A percentile compares a stretch with the other conserved stretches of the same genome.
Evolutionary conservation across 1,284 basidiomycete species (phyloP).

Genomic region (Ustilago trichophora): DNA sequence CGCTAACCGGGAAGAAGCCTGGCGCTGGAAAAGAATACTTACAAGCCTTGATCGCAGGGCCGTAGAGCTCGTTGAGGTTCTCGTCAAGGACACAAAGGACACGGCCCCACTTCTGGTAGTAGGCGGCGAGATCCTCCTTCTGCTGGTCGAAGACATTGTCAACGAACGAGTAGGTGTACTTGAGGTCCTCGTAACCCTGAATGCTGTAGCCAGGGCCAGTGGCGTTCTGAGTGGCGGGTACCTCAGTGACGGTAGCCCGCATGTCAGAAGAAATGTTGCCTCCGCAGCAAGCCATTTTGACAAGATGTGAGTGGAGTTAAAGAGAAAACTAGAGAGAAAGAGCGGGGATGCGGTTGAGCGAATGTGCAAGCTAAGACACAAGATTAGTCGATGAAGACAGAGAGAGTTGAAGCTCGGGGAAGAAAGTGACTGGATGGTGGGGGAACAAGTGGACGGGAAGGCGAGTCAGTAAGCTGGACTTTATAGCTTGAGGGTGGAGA

Average conservation of each 20-base stretch:
- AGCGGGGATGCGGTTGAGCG: conserved; percentile 27
- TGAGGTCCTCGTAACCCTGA: conserved; percentile 56
- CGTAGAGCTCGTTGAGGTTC: conserved; percentile 64
- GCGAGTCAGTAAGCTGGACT: not conserved
- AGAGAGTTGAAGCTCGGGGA: conserved; percentile 36
- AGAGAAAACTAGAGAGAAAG: not conserved
- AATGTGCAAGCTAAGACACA: conserved; percentile 21
- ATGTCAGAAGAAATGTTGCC: conserved; percentile 65
- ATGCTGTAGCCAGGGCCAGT: conserved; percentile 57
- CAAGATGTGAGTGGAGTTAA: not conserved
- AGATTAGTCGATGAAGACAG: conserved; percentile 8
- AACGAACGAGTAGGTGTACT: conserved; percentile 67
- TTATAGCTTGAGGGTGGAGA: conserved; percentile 16
- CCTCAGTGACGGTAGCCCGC: conserved; percentile 67
- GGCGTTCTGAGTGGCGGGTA: conserved; percentile 49
- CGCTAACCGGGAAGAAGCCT: no score
- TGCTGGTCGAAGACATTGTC: conserved; percentile 68
- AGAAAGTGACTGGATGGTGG: conserved; percentile 21
- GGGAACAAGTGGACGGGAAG: not conserved
- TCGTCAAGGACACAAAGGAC: conserved; percentile 69
- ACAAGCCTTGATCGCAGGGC: conserved; percentile 60
- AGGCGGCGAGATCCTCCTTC: conserved; percentile 67
- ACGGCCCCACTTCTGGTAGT: conserved; percentile 69
- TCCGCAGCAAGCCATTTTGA: conserved; percentile 48
- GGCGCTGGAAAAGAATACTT: conserved; percentile 10